Conservation (phyloP, 139 green algal genomes). For the Chlamydomonas schloesseri region DNA sequence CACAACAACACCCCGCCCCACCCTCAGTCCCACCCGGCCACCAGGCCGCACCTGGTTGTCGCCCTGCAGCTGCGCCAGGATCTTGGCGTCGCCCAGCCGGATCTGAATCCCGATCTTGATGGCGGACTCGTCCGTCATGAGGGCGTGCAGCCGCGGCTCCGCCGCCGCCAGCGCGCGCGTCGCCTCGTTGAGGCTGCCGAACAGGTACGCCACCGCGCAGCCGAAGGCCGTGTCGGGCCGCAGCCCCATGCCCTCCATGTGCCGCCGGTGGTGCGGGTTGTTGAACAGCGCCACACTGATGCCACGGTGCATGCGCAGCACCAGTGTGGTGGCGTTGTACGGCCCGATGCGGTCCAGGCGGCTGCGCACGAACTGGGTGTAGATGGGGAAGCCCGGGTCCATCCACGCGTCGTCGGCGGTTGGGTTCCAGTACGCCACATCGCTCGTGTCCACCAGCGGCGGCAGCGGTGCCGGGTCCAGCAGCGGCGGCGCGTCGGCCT, state of each 20-base stretch:
- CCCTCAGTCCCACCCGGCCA: no score
- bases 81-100: constrained; percentile 1
- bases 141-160: not conserved
- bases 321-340: not conserved
- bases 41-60: not conserved
- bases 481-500: not conserved
- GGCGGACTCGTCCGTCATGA: constrained; percentile 1
- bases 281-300: constrained; percentile 20
- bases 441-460: not conserved
- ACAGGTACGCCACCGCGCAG: constrained; percentile 6
- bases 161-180: not conserved
- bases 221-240: constrained; percentile 25
- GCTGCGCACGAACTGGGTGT: not conserved
- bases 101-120: constrained; percentile 40
- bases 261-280: constrained; percentile 19
- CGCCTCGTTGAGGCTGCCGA: not conserved
- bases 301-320: constrained; percentile 10
- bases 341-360: not conserved
- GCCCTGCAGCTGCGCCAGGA: constrained; percentile 3
- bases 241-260: not conserved
- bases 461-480: not conserved
- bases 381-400: not conserved
- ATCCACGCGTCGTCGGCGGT: constrained; percentile 24
- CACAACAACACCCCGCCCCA: no score
- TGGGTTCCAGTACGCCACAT: not conserved